Conservation (phyloP, 139 green algal species). For the Yamagishiella unicocca region DNA sequence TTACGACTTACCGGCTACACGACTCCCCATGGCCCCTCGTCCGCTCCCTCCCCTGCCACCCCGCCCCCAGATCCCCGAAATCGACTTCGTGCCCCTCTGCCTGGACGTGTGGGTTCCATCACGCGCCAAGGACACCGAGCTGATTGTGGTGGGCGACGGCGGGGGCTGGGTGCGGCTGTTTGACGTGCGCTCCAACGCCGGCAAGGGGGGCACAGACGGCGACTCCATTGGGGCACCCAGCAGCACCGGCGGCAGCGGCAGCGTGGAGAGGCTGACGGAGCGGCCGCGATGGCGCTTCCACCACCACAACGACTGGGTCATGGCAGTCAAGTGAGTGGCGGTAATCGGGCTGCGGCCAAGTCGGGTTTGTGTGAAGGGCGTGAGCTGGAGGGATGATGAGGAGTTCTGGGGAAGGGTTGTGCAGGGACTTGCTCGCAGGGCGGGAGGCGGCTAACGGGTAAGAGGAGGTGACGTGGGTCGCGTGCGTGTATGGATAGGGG, state of each 20-base stretch:
- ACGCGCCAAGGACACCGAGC: constrained; percentile 58
- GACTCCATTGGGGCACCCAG: neutral
- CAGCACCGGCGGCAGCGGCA: constrained; percentile 1
- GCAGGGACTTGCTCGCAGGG: too few relatives aligned
- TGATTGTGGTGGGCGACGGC: constrained; percentile 72
- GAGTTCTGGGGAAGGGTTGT: too few relatives aligned
- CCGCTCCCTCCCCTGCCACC: neutral
- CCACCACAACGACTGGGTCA: constrained; percentile 68
- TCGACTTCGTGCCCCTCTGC: constrained; percentile 70
- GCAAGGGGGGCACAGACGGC: neutral
- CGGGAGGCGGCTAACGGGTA: too few relatives aligned
- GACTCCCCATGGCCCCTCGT: neutral
- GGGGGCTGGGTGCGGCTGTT: constrained; percentile 71
- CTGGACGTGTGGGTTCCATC: constrained; percentile 66
- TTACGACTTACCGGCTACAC: too few relatives aligned
- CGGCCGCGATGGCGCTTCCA: constrained; percentile 53
- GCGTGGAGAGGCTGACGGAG: constrained; percentile 53
- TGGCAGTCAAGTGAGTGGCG: constrained; percentile 38
- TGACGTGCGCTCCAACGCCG: constrained; percentile 39
- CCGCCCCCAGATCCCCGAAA: constrained; percentile 62
- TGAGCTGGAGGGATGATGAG: too few relatives aligned
- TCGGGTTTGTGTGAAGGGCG: too few relatives aligned
- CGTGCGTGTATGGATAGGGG: too few relatives aligned
- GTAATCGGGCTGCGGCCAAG: too few relatives aligned
- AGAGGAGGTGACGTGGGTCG: too few relatives aligned